These are phyloP conservation scores for Arthrocladium fulminans DNA, from an alignment of 2,329 filamentous ascomycete genomes.

Conservation along the genomic window DNA sequence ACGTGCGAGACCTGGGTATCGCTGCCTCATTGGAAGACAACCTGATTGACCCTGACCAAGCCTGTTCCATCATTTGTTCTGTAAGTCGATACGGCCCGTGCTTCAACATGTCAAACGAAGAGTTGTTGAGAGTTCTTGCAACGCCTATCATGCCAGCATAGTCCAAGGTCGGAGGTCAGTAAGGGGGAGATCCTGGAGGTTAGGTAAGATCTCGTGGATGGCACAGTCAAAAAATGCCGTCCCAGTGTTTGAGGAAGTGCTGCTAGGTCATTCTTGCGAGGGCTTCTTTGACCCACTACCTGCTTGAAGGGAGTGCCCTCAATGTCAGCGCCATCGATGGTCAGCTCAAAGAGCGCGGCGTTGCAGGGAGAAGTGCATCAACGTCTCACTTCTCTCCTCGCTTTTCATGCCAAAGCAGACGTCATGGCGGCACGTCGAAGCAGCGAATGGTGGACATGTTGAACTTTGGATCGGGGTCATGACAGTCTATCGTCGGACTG, in stretches of 20 bases:
- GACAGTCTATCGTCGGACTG: no score
- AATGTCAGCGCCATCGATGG: neutral
- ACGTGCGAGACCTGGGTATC: neutral
- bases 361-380: neutral
- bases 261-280: neutral
- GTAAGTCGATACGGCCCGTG: constrained; percentile 3
- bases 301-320: neutral
- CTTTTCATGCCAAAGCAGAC: neutral
- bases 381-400: neutral
- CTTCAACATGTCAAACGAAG: constrained; percentile 8
- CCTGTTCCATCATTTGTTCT: constrained; percentile 8
- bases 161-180: neutral
- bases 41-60: constrained; percentile 7
- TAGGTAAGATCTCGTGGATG: neutral
- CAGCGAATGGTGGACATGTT: neutral
- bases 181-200: neutral
- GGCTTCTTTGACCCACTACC: neutral
- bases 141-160: no score
- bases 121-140: constrained; percentile 6
- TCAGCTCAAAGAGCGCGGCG: neutral
- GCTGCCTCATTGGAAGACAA: neutral
- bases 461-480: neutral
- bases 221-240: neutral
- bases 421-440: neutral
- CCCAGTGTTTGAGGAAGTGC: neutral